A percentile compares a stretch with the other conserved stretches of the same genome.
phyloP scores from a whole-genome alignment of 345 rosid genomes.

The Citrus reticulata region DNA sequence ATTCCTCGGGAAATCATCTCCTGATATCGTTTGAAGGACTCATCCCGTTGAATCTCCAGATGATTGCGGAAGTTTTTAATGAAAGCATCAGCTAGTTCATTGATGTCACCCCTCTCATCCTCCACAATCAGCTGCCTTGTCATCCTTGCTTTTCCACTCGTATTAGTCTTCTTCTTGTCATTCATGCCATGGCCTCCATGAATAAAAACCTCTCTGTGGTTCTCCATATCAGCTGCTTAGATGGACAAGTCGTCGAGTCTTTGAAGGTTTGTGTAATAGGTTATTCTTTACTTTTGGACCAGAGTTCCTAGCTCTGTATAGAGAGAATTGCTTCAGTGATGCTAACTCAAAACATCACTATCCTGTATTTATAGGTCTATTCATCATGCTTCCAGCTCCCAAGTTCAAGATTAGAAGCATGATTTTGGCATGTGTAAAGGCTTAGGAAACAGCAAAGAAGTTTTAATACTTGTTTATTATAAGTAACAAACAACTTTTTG shows the following conservation, averaged over 20 bases:
- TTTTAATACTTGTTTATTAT: no score
- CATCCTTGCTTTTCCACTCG: no score
- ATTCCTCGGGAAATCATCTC: not conserved
- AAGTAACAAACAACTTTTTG: not conserved
- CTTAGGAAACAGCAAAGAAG: not conserved
- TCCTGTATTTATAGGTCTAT: not conserved
- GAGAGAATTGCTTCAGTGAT: not conserved
- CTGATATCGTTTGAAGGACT: slow-evolving; percentile 1
- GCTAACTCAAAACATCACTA: not conserved
- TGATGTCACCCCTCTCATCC: slow-evolving; percentile 10
- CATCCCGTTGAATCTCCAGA: slow-evolving; percentile 1
- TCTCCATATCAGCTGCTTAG: not conserved
- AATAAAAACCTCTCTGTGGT: not conserved
- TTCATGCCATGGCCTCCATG: not conserved
- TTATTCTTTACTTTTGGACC: not conserved
- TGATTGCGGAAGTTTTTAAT: slow-evolving; percentile 18
- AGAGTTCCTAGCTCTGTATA: no score
- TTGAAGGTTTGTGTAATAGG: no score
- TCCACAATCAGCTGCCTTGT: not conserved
- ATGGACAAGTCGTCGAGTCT: not conserved
- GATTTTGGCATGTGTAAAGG: not conserved
- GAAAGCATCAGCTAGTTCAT: slow-evolving; percentile 28
- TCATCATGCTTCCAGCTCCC: no score
- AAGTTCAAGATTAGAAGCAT: not conserved
- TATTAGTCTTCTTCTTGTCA: not conserved